A percentile compares a stretch with the other conserved stretches of the same genome.
These are phyloP conservation scores for Puccinia polysora DNA, from an alignment of 1,284 basidiomycete genomes.

Conservation along the genomic window DNA sequence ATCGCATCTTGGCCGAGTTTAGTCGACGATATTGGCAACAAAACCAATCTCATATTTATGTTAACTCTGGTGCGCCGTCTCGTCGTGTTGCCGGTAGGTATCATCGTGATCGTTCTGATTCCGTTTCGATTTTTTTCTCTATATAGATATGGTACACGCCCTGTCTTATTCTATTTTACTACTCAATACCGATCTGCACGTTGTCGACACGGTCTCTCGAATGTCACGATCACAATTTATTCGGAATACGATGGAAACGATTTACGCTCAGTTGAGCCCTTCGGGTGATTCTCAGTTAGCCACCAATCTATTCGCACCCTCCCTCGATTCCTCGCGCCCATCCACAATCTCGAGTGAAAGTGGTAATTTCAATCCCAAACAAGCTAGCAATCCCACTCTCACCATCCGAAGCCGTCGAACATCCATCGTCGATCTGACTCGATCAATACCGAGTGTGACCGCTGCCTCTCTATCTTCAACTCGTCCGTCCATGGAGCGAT, in stretches of 20 bases:
- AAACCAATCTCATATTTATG: slow-evolving; percentile 73
- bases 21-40: slow-evolving; percentile 83
- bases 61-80: slow-evolving; percentile 65
- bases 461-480: neutral
- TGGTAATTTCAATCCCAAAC: neutral
- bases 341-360: neutral
- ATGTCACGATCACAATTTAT: slow-evolving; percentile 96
- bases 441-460: neutral
- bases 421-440: slow-evolving; percentile 9
- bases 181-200: slow-evolving; percentile 93
- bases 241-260: slow-evolving; percentile 78
- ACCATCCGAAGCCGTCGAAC: slow-evolving; percentile 12
- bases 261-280: slow-evolving; percentile 58
- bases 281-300: neutral
- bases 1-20: slow-evolving; percentile 89
- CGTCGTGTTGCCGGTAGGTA: too few relatives aligned
- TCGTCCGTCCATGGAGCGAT: slow-evolving; percentile 38
- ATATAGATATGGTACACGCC: slow-evolving; percentile 79
- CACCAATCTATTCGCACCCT: neutral
- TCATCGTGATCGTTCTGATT: too few relatives aligned
- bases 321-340: neutral
- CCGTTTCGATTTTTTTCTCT: neutral
- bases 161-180: slow-evolving; percentile 87
- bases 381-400: neutral
- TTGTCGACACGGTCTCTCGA: slow-evolving; percentile 77